Base-by-base conservation (phyloP, 148 eudicot species). In the Amaranthus hypochondriacus region DNA sequence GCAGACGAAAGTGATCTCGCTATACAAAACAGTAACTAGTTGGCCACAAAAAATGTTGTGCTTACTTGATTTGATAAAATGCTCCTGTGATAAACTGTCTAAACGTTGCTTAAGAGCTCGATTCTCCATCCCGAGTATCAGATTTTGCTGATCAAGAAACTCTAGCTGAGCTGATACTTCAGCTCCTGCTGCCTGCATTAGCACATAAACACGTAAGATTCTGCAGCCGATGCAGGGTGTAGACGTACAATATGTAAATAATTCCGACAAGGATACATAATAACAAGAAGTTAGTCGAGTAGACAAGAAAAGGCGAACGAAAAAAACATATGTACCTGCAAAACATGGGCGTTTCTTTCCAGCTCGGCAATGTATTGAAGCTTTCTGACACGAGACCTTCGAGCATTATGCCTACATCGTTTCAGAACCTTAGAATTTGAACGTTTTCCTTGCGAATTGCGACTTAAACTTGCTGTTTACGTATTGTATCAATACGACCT, bases 361-460 rank as follows among this genome's bases (percentile, higher is more conserved):
- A 88, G 86, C 57, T 89, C 93, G 71, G 86, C 91, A 73, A 89
- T 91, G 79, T 91, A 86, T 66, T 89, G 92, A 66, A 92, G 88
- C 78, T 92, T 92, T 78, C 91, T 84, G 68, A 88, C 86, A 62
- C 91, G 89, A 46, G 95, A 92, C 59, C 95, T 83, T 63, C 92
- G 85, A 78, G 95, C 95, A 78, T 83, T 89, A 73, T 84, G 91
- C 88, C 93, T 91, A 81, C 82, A 71, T 75, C 61, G 18, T 66
- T 55, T 3, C 44, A 46, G 62, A 14, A 56, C 15, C 9, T 68
- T 49, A 68, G 68, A 68, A 66, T 9, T 64, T 71, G 9, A 52
- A 28, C 4, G n/a, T 7, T 42, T 52, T 12, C 71, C 44, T 9
- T 9, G 58, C 39, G 18, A 54, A 54, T 15, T 5, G 49, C 68